Evolutionary conservation across 2,329 filamentous ascomycete genomes (phyloP), one percentile per base, ranked within the genome.

Genomic region (Fusarium albidum): DNA sequence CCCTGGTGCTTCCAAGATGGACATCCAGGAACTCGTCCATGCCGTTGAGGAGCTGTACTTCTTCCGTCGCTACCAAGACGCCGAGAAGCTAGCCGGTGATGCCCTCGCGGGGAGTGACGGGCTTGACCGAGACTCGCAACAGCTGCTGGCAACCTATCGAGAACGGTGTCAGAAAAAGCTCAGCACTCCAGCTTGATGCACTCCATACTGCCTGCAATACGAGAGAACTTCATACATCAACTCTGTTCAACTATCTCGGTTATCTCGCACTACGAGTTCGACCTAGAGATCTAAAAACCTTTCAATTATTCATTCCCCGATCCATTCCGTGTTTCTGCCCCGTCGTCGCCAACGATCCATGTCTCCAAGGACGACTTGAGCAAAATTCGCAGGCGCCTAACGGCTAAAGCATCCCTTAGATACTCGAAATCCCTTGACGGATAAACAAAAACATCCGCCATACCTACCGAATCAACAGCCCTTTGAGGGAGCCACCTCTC

Each of bases 31-130:
- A n/a, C 61, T 82, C 9, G 52, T 84, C 15, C 81, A 85, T 62
- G 82, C 82, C 1, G 78, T 82, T 8, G 82, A 85, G 64, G 82
- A 85, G 68, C 72, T 85, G 37, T 85, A 85, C 62, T 85, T 82
- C 66, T 79, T 79, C 59, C 69, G 74, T 6, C 70, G 76, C 28
- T 85, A 76, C 51, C 67, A 68, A 1, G 76, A 81, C 47, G 81
- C 76, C 3, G 70, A 74, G n/a, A 61, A 64, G 10, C 75, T 85
- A 37, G 69, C 77, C 6, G 49, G 61, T 3, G 57, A 63, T 5
- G 68, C 78, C 1, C 64, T 82, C 6, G 57, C 61, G 7, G 66
- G 59, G 12, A 63, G 56, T 5, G 59, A 65, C 5, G 71, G 67
- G 7, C 52, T 83, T 11, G 81, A 84, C 21, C 55, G 56, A 4